Conservation (phyloP, 2,329 filamentous ascomycete species). For the Microsporum audouinii region DNA sequence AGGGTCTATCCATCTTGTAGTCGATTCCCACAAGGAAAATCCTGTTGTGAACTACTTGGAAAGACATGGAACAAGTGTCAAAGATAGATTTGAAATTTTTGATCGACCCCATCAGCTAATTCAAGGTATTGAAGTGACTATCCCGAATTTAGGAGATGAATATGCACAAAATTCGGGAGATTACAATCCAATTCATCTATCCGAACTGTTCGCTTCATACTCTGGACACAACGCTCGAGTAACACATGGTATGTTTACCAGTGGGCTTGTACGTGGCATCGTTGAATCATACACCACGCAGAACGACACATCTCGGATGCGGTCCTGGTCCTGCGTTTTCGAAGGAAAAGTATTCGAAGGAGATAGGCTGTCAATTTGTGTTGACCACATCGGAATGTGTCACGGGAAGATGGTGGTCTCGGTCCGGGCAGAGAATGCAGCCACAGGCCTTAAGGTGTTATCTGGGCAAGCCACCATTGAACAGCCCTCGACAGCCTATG, state of each 20-base stretch:
- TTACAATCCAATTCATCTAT: conserved; percentile 98
- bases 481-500: conserved; percentile 89
- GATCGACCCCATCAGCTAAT: conserved; percentile 89
- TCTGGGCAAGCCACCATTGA: conserved; percentile 94
- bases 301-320: conserved; percentile 51
- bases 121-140: conserved; percentile 76
- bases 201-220: conserved; percentile 59
- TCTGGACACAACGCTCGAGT: conserved; percentile 74
- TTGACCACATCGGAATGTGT: conserved; percentile 79
- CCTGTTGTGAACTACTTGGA: neutral
- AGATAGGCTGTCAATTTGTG: neutral
- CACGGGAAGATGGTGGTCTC: conserved; percentile 98
- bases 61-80: neutral
- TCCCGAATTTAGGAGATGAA: conserved; percentile 74
- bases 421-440: conserved; percentile 89
- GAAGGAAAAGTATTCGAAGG: neutral
- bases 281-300: conserved; percentile 98
- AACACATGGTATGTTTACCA: conserved; percentile 98
- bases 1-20: neutral
- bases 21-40: neutral
- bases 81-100: conserved; percentile 65
- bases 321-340: neutral
- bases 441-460: conserved; percentile 92
- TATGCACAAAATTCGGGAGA: conserved; percentile 96
- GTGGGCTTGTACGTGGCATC: conserved; percentile 84